Evolutionary conservation across 208 protist species (phyloP).

Genomic region (Blastocrithidia nonstop): DNA sequence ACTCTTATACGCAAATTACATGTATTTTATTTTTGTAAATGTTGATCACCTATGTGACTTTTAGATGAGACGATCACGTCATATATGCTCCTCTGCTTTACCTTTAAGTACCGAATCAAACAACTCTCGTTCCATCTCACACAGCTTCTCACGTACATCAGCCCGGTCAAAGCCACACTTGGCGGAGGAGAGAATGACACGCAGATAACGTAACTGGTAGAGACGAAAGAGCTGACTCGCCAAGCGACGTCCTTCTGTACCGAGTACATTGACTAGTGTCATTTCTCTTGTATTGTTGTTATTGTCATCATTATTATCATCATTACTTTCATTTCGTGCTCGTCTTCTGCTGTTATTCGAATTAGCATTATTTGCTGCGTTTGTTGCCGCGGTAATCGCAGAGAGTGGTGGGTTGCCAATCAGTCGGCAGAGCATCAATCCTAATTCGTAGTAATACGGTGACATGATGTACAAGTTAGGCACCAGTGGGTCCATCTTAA

Average conservation of each 20-base stretch:
- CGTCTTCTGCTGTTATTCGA: no score
- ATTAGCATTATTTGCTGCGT: no score
- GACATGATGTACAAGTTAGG: conserved; percentile 42
- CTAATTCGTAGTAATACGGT: conserved; percentile 52
- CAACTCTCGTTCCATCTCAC: conserved; percentile 39
- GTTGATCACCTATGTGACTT: no score
- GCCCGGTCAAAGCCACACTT: conserved; percentile 60
- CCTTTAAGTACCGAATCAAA: conserved; percentile 30
- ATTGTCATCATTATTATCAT: no score
- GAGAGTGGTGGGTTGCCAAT: conserved; percentile 32
- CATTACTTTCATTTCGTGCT: no score
- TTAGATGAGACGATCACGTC: no score
- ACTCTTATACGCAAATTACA: no score
- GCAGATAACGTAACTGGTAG: conserved; percentile 59
- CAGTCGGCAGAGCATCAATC: conserved; percentile 29
- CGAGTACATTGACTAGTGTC: conserved; percentile 15
- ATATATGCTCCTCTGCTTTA: conserved; percentile 24
- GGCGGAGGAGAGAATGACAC: conserved; percentile 41
- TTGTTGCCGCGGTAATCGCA: no score
- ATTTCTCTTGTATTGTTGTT: no score
- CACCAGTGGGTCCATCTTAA: conserved; percentile 57
- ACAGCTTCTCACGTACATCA: conserved; percentile 49
- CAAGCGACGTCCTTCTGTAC: conserved; percentile 42
- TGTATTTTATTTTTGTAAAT: no score
- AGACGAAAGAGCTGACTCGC: conserved; percentile 53